Percentiles rank a stretch among this genome's conserved stretches.
These are phyloP conservation scores for Sphenostylis stenocarpa DNA, from an alignment of 306 rosid genomes.

Conservation along the genomic window DNA sequence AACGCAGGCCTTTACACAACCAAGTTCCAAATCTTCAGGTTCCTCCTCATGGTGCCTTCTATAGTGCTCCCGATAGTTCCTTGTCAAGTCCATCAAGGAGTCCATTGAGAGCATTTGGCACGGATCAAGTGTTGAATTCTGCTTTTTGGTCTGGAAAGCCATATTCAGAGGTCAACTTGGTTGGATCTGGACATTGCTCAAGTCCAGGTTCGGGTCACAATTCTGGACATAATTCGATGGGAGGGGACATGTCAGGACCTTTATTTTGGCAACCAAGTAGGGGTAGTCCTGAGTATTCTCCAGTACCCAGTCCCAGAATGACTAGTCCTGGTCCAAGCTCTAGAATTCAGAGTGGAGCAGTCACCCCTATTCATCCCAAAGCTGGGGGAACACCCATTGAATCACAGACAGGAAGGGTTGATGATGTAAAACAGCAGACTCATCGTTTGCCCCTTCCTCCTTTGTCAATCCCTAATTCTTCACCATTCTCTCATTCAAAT, in stretches of 20 bases:
- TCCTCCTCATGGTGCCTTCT: constrained; percentile 79
- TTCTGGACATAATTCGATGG: constrained; percentile 98
- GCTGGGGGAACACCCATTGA: constrained; percentile 72
- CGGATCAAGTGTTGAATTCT: constrained; percentile 47
- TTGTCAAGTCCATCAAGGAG: constrained; percentile 50
- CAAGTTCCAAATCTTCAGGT: constrained; percentile 89
- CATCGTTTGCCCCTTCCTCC: constrained; percentile 99
- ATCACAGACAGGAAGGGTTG: constrained; percentile 72
- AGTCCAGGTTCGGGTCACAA: constrained; percentile 99
- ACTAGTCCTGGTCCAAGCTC: constrained; percentile 86
- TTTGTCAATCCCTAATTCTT: constrained; percentile 54
- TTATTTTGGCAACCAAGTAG: constrained; percentile 53
- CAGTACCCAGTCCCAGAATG: constrained; percentile 53
- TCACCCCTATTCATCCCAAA: constrained; percentile 96
- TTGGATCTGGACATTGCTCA: constrained; percentile 94
- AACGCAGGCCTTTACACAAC: constrained; percentile 72
- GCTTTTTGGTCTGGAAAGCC: constrained; percentile 42
- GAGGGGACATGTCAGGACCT: constrained; percentile 91
- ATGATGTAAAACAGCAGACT: constrained; percentile 87
- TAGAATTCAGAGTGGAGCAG: constrained; percentile 98
- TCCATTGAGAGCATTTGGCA: constrained; percentile 47
- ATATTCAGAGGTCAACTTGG: constrained; percentile 43
- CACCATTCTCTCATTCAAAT: constrained; percentile 85
- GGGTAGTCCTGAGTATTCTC: constrained; percentile 55
- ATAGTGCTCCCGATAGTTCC: constrained; percentile 87